Evolutionary conservation across 164 flowering plant genomes (phyloP).

Genomic region (Kalanchoe fedtschenkoi): DNA sequence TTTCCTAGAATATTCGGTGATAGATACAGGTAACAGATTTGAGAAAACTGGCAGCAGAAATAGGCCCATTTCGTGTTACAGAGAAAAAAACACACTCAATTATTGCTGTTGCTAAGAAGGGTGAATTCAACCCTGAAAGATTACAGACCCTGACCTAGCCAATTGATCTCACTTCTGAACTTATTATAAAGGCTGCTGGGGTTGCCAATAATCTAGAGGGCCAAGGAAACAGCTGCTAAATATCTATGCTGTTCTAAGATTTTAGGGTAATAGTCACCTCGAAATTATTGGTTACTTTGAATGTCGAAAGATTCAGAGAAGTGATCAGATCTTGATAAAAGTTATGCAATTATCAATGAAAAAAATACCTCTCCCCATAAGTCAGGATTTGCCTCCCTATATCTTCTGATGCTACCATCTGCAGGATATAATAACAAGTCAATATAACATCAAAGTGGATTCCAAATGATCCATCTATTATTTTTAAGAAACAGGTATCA

Average conservation of each 20-base stretch:
- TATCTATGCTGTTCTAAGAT: background rate
- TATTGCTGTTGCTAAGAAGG: background rate
- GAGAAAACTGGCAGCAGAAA: background rate
- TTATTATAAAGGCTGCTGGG: too few species aligned
- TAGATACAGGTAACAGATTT: background rate
- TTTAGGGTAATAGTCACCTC: background rate
- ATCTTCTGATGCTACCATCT: conserved; percentile 89
- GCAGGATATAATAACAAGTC: conserved; percentile 9
- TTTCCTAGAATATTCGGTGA: conserved; percentile 27
- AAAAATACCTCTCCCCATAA: conserved; percentile 70
- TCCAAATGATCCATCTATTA: background rate
- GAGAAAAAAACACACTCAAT: background rate
- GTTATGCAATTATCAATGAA: background rate
- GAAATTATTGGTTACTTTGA: background rate
- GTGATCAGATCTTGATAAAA: background rate
- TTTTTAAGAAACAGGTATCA: background rate
- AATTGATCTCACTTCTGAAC: too few species aligned
- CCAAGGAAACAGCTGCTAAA: too few species aligned
- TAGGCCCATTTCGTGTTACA: background rate
- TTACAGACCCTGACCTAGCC: background rate
- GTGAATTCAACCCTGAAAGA: background rate
- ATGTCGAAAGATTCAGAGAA: background rate
- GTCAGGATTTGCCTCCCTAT: conserved; percentile 89
- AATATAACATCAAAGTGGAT: background rate
- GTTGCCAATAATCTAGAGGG: too few species aligned